Percentiles rank a stretch among this genome's conserved stretches.
These are phyloP conservation scores for Dendrobium officinale DNA, from an alignment of 106 monocot genomes.

Conservation along the genomic window DNA sequence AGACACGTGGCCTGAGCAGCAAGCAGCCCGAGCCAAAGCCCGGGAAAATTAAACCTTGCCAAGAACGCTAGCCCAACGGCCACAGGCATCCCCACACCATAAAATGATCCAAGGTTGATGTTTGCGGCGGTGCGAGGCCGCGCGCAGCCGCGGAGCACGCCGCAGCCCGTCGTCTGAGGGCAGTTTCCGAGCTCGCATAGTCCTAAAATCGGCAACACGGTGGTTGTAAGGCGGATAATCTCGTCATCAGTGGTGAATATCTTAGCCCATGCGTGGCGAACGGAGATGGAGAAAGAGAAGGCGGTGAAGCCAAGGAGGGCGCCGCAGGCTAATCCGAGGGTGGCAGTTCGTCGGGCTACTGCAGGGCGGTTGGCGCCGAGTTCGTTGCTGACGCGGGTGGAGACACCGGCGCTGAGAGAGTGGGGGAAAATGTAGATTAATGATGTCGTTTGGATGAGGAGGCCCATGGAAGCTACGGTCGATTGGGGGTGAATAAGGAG, in stretches of 20 bases:
- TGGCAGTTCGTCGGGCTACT: too few species aligned
- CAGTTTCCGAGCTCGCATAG: conserved; percentile 39
- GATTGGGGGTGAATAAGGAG: conserved; percentile 38
- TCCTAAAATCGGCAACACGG: conserved; percentile 29
- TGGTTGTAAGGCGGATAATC: conserved; percentile 13
- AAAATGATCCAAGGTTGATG: conserved; percentile 33
- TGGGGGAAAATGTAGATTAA: conserved; percentile 41
- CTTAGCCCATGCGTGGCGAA: conserved; percentile 21
- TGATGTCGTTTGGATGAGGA: conserved; percentile 40
- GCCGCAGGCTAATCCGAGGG: too few species aligned
- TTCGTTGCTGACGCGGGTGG: conserved; percentile 39
- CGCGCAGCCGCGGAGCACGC: conserved; percentile 31
- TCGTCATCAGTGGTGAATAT: conserved; percentile 23
- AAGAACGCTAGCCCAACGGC: too few species aligned
- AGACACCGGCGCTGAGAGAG: conserved; percentile 29
- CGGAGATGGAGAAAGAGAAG: conserved; percentile 12
- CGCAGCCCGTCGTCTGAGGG: conserved; percentile 41
- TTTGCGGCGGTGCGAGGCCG: conserved; percentile 22
- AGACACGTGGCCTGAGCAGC: too few species aligned
- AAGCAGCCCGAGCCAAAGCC: too few species aligned
- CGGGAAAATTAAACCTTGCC: too few species aligned
- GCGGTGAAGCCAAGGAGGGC: neutral
- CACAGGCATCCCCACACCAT: conserved; percentile 4
- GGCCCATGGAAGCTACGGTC: conserved; percentile 54
- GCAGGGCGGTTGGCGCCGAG: conserved; percentile 29